These are phyloP conservation scores for Oryza meridionalis DNA, from an alignment of 176 grass and related monocot species.

Conservation along the genomic window DNA sequence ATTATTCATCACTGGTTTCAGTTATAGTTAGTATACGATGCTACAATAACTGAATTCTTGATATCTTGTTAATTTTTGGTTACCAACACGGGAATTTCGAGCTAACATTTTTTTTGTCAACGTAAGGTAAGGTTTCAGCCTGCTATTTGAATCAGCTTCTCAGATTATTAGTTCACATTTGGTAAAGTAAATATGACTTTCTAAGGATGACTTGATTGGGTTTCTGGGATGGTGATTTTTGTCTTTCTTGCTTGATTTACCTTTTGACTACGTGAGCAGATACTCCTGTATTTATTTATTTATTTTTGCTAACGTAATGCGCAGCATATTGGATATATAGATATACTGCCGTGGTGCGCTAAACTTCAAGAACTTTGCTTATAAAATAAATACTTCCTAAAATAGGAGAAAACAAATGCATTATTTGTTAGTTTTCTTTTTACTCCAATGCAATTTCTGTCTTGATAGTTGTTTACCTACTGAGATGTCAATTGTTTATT, in stretches of 20 bases:
- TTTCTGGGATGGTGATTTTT: background rate
- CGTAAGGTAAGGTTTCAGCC: conserved; percentile 24
- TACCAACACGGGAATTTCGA: background rate
- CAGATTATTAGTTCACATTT: background rate
- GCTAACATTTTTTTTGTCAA: background rate
- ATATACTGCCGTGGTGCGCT: background rate
- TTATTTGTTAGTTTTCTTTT: background rate
- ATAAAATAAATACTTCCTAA: conserved; percentile 22
- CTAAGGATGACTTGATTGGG: background rate
- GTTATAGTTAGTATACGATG: background rate
- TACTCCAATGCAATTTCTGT: background rate
- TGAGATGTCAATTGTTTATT: background rate
- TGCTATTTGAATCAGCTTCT: background rate
- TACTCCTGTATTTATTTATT: background rate
- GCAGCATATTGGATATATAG: conserved; percentile 18
- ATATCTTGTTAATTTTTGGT: conserved; percentile 12
- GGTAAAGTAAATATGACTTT: background rate
- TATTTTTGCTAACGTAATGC: conserved; percentile 20
- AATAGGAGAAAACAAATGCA: background rate
- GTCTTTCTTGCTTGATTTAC: background rate
- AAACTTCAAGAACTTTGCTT: background rate
- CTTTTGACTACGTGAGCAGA: conserved; percentile 14
- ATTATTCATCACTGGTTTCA: background rate
- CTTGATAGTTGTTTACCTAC: conserved; percentile 7
- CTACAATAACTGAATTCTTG: background rate